phyloP scores from a whole-genome alignment of 345 rosid genomes.

The Syzygium oleosum region DNA sequence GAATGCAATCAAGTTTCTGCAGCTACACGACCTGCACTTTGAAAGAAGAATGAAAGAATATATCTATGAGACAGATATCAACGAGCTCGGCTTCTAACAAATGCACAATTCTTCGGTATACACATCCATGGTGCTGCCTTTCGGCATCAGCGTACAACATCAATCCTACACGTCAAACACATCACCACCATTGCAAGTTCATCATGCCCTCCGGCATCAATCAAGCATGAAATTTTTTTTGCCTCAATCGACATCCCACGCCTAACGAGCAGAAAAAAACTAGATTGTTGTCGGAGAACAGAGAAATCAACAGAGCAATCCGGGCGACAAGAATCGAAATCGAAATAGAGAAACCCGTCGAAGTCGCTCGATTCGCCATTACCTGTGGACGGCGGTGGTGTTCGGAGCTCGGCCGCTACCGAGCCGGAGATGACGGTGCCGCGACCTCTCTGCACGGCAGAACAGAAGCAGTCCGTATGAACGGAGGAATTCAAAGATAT shows the following conservation, averaged over 20 bases:
- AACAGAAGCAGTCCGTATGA: neutral
- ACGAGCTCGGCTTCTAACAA: neutral
- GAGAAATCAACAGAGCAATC: neutral
- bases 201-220: neutral
- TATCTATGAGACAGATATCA: neutral
- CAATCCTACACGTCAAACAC: neutral
- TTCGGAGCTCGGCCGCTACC: neutral
- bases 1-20: neutral
- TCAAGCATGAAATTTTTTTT: fast-evolving
- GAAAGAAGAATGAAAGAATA: neutral
- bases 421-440: neutral
- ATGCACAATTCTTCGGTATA: neutral
- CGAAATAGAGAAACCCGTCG: neutral
- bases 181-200: neutral
- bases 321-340: neutral
- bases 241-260: neutral
- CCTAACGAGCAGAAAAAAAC: neutral
- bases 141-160: neutral
- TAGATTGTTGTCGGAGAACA: neutral
- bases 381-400: neutral
- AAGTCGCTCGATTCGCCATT: neutral
- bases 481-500: neutral
- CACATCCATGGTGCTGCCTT: neutral
- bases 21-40: neutral
- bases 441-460: neutral